A percentile compares a stretch with the other conserved stretches of the same genome.
These are phyloP conservation scores for Wickerhamomyces chambardii DNA, from an alignment of 805 yeast genomes.

Conservation along the genomic window DNA sequence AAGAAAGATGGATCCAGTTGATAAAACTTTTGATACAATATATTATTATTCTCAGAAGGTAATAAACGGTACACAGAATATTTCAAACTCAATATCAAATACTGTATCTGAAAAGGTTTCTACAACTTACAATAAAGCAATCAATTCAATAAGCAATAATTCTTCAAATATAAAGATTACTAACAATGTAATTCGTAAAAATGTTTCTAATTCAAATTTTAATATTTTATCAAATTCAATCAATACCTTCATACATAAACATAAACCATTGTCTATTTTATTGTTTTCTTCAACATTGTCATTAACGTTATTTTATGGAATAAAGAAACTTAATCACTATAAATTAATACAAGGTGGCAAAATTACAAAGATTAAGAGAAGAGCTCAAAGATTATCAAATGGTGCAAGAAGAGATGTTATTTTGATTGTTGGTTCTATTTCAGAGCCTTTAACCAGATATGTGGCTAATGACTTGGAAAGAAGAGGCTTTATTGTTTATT, in stretches of 20 bases:
- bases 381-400: constrained; percentile 53
- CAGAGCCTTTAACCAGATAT: constrained; percentile 62
- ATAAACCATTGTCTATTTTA: background rate
- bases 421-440: constrained; percentile 66
- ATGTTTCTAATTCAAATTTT: too few species aligned
- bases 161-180: background rate
- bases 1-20: background rate
- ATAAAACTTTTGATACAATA: background rate
- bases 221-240: too few species aligned
- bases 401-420: constrained; percentile 76
- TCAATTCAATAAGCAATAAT: too few species aligned
- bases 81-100: background rate
- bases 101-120: background rate
- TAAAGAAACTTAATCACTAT: too few species aligned
- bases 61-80: too few species aligned
- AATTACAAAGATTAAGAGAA: constrained; percentile 37
- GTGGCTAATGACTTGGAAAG: constrained; percentile 67
- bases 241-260: too few species aligned
- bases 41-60: background rate
- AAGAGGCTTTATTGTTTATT: constrained; percentile 75
- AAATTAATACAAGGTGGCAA: too few species aligned
- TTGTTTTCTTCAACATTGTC: background rate
- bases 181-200: too few species aligned
- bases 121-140: too few species aligned
- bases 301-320: too few species aligned